Evolutionary conservation across 2,329 filamentous ascomycete species (phyloP).

Genomic region (Sporothrix pseudoabietina): DNA sequence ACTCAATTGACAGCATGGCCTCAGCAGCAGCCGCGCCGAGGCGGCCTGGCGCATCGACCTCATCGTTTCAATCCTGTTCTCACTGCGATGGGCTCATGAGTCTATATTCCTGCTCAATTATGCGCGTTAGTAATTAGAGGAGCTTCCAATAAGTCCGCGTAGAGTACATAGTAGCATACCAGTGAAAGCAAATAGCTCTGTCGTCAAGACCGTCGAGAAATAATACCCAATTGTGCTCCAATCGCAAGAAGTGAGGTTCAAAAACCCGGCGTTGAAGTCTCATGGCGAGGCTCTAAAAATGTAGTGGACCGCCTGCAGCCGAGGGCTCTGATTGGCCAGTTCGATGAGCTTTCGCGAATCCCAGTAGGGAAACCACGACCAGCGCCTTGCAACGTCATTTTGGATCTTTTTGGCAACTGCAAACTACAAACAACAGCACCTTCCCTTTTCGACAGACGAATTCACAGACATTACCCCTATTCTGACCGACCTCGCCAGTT

Average conservation of each 20-base stretch:
- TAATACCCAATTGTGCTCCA: too few relatives aligned
- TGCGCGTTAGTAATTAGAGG: not conserved
- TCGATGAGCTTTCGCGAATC: not conserved
- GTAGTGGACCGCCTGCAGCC: not conserved
- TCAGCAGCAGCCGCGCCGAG: conserved; percentile 19
- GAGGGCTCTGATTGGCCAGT: not conserved
- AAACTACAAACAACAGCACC: not conserved
- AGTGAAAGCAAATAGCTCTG: not conserved
- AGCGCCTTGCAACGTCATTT: conserved; percentile 23
- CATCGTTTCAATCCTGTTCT: not conserved
- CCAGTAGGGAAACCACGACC: conserved; percentile 2
- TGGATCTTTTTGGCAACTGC: not conserved
- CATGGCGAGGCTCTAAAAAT: conserved; percentile 22
- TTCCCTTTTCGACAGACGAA: not conserved
- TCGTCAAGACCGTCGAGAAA: not conserved
- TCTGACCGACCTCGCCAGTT: not conserved
- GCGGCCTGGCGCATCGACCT: conserved; percentile 14
- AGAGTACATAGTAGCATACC: not conserved
- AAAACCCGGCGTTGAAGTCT: not conserved
- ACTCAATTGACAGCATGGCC: conserved; percentile 33
- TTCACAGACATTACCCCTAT: not conserved
- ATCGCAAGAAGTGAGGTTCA: not conserved
- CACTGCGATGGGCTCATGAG: not conserved
- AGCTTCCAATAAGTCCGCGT: not conserved
- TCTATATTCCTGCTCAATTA: not conserved